Evolutionary conservation across 257 asterid species (phyloP), one percentile per base, ranked within the genome.

Genomic region (Gentiana straminea): DNA sequence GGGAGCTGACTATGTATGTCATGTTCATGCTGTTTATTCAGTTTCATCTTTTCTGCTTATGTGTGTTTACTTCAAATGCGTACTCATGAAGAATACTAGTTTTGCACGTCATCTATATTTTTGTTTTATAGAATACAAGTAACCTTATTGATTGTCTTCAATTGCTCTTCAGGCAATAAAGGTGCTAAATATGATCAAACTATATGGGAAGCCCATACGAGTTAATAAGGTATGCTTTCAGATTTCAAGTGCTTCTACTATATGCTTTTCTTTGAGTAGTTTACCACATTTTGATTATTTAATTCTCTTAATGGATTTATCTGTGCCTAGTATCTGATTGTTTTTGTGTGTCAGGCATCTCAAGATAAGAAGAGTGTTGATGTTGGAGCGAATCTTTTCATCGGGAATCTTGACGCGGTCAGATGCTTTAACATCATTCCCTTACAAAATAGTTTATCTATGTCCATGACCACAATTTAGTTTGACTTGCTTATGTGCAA

Each of bases 341-440:
- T 33, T 64, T 55, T 69, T 57, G 49, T 58, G 39, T 38, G 58
- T 46, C 70, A 91, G 98, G 96, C 98, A 53, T 87, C 98, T 61
- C 98, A 87, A 76, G 95, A 87, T 75, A 91, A 91, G 77, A 87
- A 87, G 76, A 87, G 88, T 65, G 92, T 83, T 65, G 98, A 91
- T 72, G 94, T 87, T 13, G 98, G 98, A 69, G 98, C 98, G 65
- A 91, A 91, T 77, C 86, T 91, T 65, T 91, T 91, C 49, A 84
- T 91, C 56, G 96, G 98, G 68, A 87, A 91, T 69, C 98, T 91
- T 63, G 98, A 91, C 59, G 96, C 95, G 66, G 96, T 91, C 81
- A 86, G 96, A 54, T 37, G 32, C 13, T 51, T 15, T 55, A 24
- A 24, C 24, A 24, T 24, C 24, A 24, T 24, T 24, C 24, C 5